A percentile compares a stretch with the other conserved stretches of the same genome.
Evolutionary conservation across 2,329 filamentous ascomycete genomes (phyloP).

Genomic region (Phyllosticta citribraziliensis): DNA sequence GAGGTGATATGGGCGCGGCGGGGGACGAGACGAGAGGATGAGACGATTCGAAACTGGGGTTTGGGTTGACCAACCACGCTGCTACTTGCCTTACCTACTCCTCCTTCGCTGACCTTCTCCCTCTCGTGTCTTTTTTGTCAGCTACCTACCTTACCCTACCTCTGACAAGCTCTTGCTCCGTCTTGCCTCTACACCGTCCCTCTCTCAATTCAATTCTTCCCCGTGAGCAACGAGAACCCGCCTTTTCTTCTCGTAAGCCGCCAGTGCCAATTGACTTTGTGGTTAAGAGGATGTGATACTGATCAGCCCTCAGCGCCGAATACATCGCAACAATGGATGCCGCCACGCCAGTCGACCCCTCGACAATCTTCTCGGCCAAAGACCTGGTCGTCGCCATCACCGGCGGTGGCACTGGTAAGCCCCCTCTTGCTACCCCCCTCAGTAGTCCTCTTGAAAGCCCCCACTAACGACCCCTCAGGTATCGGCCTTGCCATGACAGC

Average conservation of each 20-base stretch:
- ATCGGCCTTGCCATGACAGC: constrained; percentile 32
- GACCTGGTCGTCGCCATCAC: constrained; percentile 32
- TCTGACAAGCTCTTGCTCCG: too few relatives aligned
- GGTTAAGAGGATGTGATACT: background rate
- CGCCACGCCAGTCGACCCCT: constrained; percentile 22
- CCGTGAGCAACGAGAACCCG: too few relatives aligned
- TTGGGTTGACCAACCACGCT: too few relatives aligned
- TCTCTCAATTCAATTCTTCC: too few relatives aligned
- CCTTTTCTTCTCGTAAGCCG: too few relatives aligned
- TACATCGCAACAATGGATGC: constrained; percentile 24
- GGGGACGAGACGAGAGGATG: background rate
- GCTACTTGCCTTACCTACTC: background rate
- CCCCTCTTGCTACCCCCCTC: background rate
- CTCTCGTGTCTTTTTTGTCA: background rate
- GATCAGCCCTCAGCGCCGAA: background rate
- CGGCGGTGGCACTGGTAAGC: constrained; percentile 32
- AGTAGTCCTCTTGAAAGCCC: constrained; percentile 8
- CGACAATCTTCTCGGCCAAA: constrained; percentile 31
- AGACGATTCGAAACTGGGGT: background rate
- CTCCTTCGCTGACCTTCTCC: background rate
- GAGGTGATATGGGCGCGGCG: background rate
- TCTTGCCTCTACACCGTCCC: too few relatives aligned
- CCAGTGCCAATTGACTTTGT: background rate
- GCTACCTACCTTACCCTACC: too few relatives aligned
- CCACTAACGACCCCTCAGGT: constrained; percentile 21